phyloP scores from a whole-genome alignment of 2,329 filamentous ascomycete genomes.

The Fusarium siculi region DNA sequence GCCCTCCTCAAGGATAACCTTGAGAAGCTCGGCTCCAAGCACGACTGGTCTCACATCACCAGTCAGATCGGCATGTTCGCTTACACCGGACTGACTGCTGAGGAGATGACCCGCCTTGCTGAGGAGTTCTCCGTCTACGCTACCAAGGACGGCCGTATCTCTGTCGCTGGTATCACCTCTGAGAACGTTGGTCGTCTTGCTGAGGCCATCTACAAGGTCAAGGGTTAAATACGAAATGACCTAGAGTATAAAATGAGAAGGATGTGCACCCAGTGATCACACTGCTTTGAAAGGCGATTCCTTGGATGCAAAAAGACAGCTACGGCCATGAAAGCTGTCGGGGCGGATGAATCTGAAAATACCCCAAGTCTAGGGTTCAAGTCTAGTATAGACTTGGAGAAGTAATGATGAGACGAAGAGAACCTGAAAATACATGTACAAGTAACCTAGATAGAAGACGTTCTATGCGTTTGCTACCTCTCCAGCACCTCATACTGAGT shows the following conservation, averaged over 20 bases:
- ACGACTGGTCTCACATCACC: slow-evolving; percentile 99
- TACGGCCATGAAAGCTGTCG: slow-evolving; percentile 29
- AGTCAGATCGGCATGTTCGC: slow-evolving; percentile 99
- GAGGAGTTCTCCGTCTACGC: slow-evolving; percentile 98
- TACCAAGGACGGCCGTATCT: slow-evolving; percentile 91
- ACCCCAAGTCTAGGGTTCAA: slow-evolving; percentile 39
- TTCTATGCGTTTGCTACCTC: slow-evolving; percentile 4
- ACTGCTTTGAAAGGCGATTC: background rate
- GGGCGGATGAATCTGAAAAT: slow-evolving; percentile 38
- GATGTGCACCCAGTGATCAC: background rate
- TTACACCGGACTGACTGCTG: slow-evolving; percentile 90
- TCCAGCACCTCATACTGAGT: background rate
- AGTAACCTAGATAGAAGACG: slow-evolving; percentile 35
- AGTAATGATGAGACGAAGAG: slow-evolving; percentile 36
- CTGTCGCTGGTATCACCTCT: slow-evolving; percentile 83
- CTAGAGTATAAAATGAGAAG: background rate
- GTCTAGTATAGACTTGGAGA: slow-evolving; percentile 16
- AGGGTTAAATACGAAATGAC: slow-evolving; percentile 61
- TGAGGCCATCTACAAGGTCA: slow-evolving; percentile 86
- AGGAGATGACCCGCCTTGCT: slow-evolving; percentile 91
- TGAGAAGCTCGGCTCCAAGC: slow-evolving; percentile 92
- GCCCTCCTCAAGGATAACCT: slow-evolving; percentile 93
- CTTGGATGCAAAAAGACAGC: slow-evolving; percentile 26
- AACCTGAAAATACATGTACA: slow-evolving; percentile 38
- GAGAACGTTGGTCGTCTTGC: slow-evolving; percentile 84